Evolutionary conservation across 805 yeast species (phyloP).

Genomic region (Monosporozyma aerobia): DNA sequence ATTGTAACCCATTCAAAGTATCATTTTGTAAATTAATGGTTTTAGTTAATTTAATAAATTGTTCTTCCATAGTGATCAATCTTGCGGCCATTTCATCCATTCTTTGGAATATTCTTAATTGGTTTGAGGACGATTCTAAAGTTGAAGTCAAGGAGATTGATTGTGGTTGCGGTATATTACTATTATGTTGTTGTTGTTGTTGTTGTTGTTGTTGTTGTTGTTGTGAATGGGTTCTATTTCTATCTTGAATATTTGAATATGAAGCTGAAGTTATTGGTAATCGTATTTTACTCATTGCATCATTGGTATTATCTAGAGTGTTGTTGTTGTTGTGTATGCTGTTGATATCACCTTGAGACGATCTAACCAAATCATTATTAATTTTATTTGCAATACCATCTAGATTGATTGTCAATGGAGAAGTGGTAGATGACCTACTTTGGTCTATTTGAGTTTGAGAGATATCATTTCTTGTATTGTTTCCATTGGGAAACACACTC

Average conservation of each 20-base stretch:
- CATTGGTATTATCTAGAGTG: not conserved
- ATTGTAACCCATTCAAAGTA: slow-evolving; percentile 1
- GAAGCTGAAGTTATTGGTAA: not conserved
- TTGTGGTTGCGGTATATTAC: not conserved
- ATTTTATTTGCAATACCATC: not conserved
- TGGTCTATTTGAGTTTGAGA: not conserved
- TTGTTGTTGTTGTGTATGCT: not conserved
- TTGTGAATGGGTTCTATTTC: not conserved
- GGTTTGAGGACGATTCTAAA: slow-evolving; percentile 4
- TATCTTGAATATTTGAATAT: slow-evolving; percentile 1
- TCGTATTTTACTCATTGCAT: not conserved
- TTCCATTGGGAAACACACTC: not conserved
- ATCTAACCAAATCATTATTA: not conserved
- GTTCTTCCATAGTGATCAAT: slow-evolving; percentile 25
- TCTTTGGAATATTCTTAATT: slow-evolving; percentile 24
- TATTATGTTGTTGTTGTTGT: not conserved
- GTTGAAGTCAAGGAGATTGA: slow-evolving; percentile 1
- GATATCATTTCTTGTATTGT: not conserved
- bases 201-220: not conserved
- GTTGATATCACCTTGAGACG: not conserved
- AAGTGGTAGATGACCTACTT: not conserved
- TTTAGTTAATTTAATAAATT: slow-evolving; percentile 19
- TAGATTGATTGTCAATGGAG: not conserved
- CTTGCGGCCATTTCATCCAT: slow-evolving; percentile 28
- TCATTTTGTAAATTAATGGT: slow-evolving; percentile 18